Conservation (phyloP, 1,139 yeast genomes). For the Suhomyces bolitotheri region DNA sequence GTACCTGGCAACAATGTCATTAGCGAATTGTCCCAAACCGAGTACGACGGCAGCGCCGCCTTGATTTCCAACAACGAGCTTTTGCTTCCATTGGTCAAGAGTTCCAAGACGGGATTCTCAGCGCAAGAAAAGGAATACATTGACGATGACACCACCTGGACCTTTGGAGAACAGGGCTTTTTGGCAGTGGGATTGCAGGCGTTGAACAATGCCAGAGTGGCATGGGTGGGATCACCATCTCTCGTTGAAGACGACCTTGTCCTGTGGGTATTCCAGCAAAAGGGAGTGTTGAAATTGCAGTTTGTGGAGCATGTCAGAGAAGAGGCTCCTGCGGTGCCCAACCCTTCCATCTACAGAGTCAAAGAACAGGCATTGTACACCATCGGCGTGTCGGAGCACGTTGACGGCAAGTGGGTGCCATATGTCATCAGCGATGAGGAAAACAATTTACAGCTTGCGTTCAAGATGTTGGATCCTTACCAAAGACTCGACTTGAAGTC, state of each 20-base stretch:
- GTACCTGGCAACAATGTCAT: conserved; percentile 25
- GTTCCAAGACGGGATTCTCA: conserved; percentile 69
- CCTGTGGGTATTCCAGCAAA: conserved; percentile 76
- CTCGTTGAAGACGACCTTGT: conserved; percentile 56
- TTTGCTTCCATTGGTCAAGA: conserved; percentile 69
- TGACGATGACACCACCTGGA: conserved; percentile 62
- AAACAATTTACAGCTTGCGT: conserved; percentile 73
- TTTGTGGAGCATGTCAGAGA: conserved; percentile 53
- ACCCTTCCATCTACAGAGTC: conserved; percentile 62
- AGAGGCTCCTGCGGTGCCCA: conserved; percentile 40
- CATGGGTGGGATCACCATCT: conserved; percentile 74
- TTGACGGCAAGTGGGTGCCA: conserved; percentile 68
- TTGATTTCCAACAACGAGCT: conserved; percentile 52
- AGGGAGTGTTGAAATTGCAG: conserved; percentile 59
- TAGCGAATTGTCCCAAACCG: conserved; percentile 17
- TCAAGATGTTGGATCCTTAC: conserved; percentile 93
- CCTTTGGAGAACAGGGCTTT: conserved; percentile 78
- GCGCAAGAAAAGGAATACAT: conserved; percentile 41
- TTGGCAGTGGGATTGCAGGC: conserved; percentile 83
- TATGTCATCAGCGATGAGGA: conserved; percentile 46
- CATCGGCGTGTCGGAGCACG: conserved; percentile 67
- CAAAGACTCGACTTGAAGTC: conserved; percentile 67
- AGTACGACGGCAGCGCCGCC: conserved; percentile 44
- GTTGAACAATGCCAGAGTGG: conserved; percentile 71
- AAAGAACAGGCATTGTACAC: conserved; percentile 67